phyloP scores from a whole-genome alignment of 306 rosid genomes.

The Dalbergia oliveri region DNA sequence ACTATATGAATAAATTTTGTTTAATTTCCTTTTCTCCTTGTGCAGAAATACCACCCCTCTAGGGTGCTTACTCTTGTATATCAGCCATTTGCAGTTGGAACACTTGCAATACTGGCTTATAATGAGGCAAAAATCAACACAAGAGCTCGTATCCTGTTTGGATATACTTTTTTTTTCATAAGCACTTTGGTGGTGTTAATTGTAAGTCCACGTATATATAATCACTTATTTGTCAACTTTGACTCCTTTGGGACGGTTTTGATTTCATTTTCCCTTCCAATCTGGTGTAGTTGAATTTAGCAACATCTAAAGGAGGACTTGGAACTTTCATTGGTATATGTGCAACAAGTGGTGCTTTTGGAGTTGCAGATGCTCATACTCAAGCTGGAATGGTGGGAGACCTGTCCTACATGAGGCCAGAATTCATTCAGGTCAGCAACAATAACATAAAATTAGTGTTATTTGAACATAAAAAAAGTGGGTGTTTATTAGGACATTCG shows the following conservation, averaged over 20 bases:
- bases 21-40: conserved; percentile 18
- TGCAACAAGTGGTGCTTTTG: conserved; percentile 71
- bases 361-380: conserved; percentile 91
- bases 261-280: conserved; percentile 19
- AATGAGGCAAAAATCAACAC: conserved; percentile 79
- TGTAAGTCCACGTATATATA: conserved; percentile 53
- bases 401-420: conserved; percentile 80
- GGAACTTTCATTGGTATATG: conserved; percentile 80
- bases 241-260: conserved; percentile 34
- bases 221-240: conserved; percentile 10
- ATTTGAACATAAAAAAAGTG: too few species aligned
- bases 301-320: conserved; percentile 81
- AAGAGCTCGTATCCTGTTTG: conserved; percentile 67
- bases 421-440: conserved; percentile 73
- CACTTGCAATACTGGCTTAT: conserved; percentile 62
- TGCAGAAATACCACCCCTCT: conserved; percentile 81
- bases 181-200: conserved; percentile 64
- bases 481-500: too few species aligned
- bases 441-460: background rate
- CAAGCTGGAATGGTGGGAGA: conserved; percentile 98
- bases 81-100: conserved; percentile 87
- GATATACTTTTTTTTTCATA: conserved; percentile 75
- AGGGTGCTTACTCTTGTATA: conserved; percentile 88
- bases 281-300: conserved; percentile 74
- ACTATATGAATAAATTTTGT: background rate